Percentiles rank a stretch among this genome's conserved stretches.
phyloP scores from a whole-genome alignment of 1,284 basidiomycete species.

The Apiotrichum domesticum region DNA sequence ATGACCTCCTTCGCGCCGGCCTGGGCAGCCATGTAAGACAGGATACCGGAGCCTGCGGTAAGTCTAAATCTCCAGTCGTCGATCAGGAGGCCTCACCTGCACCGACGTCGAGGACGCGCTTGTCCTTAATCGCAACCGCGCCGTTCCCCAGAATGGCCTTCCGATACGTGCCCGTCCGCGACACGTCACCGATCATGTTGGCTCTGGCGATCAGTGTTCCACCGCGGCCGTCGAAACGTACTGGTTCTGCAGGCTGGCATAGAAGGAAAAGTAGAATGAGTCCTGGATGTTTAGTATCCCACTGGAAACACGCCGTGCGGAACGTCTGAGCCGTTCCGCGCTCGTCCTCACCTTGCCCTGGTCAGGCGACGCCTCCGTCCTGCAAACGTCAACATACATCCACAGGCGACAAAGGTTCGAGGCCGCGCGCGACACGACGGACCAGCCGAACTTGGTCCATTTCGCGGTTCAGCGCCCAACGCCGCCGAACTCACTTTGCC shows the following conservation, averaged over 20 bases:
- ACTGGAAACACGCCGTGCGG: neutral
- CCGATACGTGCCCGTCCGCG: constrained; percentile 44
- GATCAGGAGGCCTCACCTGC: constrained; percentile 34
- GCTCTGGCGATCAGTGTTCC: constrained; percentile 23
- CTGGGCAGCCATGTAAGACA: constrained; percentile 51
- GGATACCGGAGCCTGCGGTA: constrained; percentile 49
- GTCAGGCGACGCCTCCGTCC: neutral
- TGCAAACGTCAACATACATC: neutral
- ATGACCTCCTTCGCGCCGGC: constrained; percentile 51
- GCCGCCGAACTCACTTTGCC: too few species aligned
- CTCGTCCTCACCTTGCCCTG: constrained; percentile 3
- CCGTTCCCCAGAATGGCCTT: constrained; percentile 48
- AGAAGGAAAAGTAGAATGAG: constrained; percentile 41
- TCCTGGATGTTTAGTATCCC: neutral
- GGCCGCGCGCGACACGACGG: too few species aligned
- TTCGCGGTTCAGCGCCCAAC: too few species aligned
- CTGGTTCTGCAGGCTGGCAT: constrained; percentile 40
- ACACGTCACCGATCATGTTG: constrained; percentile 48
- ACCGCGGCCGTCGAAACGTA: neutral
- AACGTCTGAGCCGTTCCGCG: too few species aligned
- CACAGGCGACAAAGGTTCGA: too few species aligned
- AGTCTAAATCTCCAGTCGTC: too few species aligned
- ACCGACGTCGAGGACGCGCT: constrained; percentile 49
- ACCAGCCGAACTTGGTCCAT: too few species aligned
- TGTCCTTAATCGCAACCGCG: constrained; percentile 39